These are phyloP conservation scores for Neofusicoccum ribis DNA, from an alignment of 2,329 filamentous ascomycete genomes.

Conservation along the genomic window DNA sequence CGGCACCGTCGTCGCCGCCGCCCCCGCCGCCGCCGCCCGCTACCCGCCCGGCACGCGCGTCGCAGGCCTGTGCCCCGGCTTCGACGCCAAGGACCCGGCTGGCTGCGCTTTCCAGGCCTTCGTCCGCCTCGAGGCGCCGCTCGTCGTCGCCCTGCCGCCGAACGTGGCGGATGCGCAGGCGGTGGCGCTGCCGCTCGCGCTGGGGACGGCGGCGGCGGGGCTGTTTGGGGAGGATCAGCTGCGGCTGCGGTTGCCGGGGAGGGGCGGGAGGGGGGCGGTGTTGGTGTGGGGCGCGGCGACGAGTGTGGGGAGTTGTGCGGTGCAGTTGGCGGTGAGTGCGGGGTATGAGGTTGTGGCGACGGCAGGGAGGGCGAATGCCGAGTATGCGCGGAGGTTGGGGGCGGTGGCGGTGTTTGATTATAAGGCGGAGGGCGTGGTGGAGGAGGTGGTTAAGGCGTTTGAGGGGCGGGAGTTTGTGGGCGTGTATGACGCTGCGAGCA, in stretches of 20 bases:
- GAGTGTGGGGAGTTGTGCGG: conserved; percentile 35
- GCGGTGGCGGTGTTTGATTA: conserved; percentile 37
- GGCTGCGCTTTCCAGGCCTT: conserved; percentile 20
- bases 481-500: conserved; percentile 37
- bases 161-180: conserved; percentile 36
- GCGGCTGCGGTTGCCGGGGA: conserved; percentile 37
- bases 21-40: conserved; percentile 17
- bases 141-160: conserved; percentile 31
- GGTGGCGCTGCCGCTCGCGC: too few species aligned
- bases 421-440: conserved; percentile 31
- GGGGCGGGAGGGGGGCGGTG: conserved; percentile 27
- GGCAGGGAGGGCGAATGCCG: conserved; percentile 33
- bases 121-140: conserved; percentile 33
- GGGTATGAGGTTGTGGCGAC: conserved; percentile 35
- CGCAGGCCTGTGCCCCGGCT: conserved; percentile 26
- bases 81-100: conserved; percentile 38
- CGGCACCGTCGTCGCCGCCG: conserved; percentile 38
- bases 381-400: conserved; percentile 32
- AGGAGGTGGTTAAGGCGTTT: conserved; percentile 38
- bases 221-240: too few species aligned
- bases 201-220: too few species aligned
- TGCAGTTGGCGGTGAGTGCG: conserved; percentile 37
- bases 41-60: conserved; percentile 24
- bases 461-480: conserved; percentile 39
- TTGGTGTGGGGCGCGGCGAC: conserved; percentile 39